Conservation (phyloP, 441 rosid species). For the Bocquillonia castaneifolia region DNA sequence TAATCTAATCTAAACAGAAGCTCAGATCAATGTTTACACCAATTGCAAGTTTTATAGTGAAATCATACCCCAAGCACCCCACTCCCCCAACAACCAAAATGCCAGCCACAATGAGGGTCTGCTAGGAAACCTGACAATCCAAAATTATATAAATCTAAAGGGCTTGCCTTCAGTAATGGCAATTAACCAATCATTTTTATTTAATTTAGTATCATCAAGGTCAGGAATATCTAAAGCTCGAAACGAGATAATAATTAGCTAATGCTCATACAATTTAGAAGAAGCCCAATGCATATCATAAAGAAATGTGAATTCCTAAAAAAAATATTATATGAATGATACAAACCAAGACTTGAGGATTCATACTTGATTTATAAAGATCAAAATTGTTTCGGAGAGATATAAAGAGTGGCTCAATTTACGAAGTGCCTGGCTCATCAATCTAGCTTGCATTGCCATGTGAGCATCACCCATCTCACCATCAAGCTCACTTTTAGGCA, state of each 20-base stretch:
- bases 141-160: no score
- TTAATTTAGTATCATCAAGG: neutral
- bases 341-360: slow-evolving; percentile 5
- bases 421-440: slow-evolving; percentile 98
- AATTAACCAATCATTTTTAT: neutral
- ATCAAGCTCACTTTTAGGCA: slow-evolving; percentile 95
- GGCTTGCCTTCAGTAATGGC: neutral
- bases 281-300: neutral
- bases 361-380: slow-evolving; percentile 86
- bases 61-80: no score
- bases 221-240: neutral
- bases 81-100: no score
- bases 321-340: slow-evolving; percentile 6
- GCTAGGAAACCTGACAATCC: no score
- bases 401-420: slow-evolving; percentile 92
- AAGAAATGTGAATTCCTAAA: neutral
- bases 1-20: neutral
- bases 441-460: slow-evolving; percentile 98
- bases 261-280: neutral
- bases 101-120: no score
- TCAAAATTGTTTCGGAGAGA: slow-evolving; percentile 66
- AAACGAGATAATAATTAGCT: neutral
- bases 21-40: neutral
- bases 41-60: neutral
- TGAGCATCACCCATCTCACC: slow-evolving; percentile 99